Evolutionary conservation across 2,329 filamentous ascomycete species (phyloP).

Genomic region (Botrytis sinoallii): DNA sequence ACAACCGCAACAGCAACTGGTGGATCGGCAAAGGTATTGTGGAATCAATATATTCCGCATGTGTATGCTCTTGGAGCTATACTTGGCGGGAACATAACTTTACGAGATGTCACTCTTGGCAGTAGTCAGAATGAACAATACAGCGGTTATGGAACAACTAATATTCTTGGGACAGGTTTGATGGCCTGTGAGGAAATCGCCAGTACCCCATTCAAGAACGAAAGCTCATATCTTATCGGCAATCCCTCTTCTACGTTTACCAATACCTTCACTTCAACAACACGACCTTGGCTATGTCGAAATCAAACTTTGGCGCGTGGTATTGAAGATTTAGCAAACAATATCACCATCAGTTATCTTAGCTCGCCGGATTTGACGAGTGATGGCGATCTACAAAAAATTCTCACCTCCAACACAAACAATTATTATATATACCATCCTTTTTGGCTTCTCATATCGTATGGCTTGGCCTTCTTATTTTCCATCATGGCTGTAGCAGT

Average conservation of each 20-base stretch:
- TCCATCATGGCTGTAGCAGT: background rate
- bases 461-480: conserved; percentile 17
- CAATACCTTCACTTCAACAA: background rate
- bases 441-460: conserved; percentile 14
- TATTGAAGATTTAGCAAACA: conserved; percentile 29
- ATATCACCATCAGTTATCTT: conserved; percentile 31
- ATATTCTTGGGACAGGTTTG: background rate
- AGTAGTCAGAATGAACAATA: background rate
- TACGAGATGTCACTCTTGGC: background rate
- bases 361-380: conserved; percentile 13
- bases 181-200: background rate
- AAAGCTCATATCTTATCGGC: background rate
- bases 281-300: conserved; percentile 24
- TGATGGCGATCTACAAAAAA: background rate
- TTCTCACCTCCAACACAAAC: conserved; percentile 8
- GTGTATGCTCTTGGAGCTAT: background rate
- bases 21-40: background rate
- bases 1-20: background rate
- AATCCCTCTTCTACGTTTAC: background rate
- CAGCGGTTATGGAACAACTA: background rate
- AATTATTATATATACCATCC: conserved; percentile 22
- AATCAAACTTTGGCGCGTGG: conserved; percentile 24
- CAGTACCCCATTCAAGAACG: background rate
- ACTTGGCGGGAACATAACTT: conserved; percentile 1
- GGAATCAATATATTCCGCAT: conserved; percentile 9